Percentiles rank a stretch among this genome's conserved stretches.
Evolutionary conservation across 2,329 filamentous ascomycete genomes (phyloP).

Genomic region (Bipolaris oryzae): DNA sequence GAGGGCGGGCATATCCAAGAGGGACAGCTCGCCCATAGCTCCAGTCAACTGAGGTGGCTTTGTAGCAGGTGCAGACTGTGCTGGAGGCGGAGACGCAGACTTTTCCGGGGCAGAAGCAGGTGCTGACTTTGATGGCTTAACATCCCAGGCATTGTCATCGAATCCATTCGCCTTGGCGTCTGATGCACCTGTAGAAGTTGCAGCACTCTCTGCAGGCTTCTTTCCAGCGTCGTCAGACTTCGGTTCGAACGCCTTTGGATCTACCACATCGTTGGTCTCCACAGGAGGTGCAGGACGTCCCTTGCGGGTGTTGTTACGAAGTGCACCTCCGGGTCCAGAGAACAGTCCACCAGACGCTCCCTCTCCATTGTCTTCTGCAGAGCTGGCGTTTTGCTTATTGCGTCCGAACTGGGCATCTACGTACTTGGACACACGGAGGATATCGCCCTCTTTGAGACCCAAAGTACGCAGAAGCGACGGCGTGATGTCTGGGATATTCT

Average conservation of each 20-base stretch:
- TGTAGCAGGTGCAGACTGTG: slow-evolving; percentile 49
- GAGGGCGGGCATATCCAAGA: slow-evolving; percentile 59
- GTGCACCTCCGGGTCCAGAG: slow-evolving; percentile 85
- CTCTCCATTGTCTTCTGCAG: slow-evolving; percentile 63
- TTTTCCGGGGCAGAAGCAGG: slow-evolving; percentile 16
- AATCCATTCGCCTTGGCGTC: slow-evolving; percentile 69
- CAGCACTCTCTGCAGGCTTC: slow-evolving; percentile 54
- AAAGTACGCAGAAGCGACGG: slow-evolving; percentile 81
- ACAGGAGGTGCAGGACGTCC: slow-evolving; percentile 86
- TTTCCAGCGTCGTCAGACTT: slow-evolving; percentile 56
- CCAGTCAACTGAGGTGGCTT: slow-evolving; percentile 59
- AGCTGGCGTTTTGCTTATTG: slow-evolving; percentile 61
- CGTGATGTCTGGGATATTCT: slow-evolving; percentile 87
- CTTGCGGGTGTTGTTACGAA: slow-evolving; percentile 94
- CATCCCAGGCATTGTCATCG: slow-evolving; percentile 96
- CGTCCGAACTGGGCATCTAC: slow-evolving; percentile 80
- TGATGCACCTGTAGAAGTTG: slow-evolving; percentile 54
- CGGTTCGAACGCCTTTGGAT: slow-evolving; percentile 81
- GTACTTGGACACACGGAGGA: slow-evolving; percentile 90
- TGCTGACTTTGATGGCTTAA: slow-evolving; percentile 76
- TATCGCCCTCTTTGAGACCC: slow-evolving; percentile 94
- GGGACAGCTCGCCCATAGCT: slow-evolving; percentile 70
- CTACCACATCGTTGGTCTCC: slow-evolving; percentile 82
- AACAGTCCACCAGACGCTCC: slow-evolving; percentile 79
- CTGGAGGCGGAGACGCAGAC: slow-evolving; percentile 46